These are phyloP conservation scores for Cichorium intybus DNA, from an alignment of 140 eudicot genomes.

Conservation along the genomic window DNA sequence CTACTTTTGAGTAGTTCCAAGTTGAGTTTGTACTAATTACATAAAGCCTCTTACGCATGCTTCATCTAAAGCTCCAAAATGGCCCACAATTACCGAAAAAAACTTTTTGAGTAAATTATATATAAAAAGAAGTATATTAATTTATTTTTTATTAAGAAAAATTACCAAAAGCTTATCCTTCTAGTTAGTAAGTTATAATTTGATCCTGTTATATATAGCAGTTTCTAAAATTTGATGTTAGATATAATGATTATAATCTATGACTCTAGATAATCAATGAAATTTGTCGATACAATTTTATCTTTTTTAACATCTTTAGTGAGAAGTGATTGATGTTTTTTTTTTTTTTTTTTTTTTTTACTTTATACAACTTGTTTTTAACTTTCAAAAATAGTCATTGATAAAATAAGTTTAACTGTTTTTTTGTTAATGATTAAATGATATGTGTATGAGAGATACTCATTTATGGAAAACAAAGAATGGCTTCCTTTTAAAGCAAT, in stretches of 20 bases:
- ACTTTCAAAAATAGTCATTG: neutral
- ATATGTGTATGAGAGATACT: neutral
- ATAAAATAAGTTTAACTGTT: neutral
- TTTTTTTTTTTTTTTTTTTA: too few species aligned
- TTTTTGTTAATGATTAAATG: neutral
- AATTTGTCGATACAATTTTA: neutral
- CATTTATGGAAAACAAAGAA: neutral
- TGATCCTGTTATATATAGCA: neutral
- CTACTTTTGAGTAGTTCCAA: slow-evolving; percentile 35
- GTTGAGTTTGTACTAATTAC: slow-evolving; percentile 27
- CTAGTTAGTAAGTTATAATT: too few species aligned
- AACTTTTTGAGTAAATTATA: neutral
- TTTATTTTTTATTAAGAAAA: neutral
- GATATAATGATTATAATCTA: too few species aligned
- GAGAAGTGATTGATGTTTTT: neutral
- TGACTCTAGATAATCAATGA: too few species aligned
- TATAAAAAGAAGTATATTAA: neutral
- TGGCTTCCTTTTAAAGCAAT: slow-evolving; percentile 20
- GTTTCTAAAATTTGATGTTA: neutral
- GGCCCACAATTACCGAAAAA: slow-evolving; percentile 10
- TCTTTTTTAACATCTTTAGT: neutral
- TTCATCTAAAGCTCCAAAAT: slow-evolving; percentile 29
- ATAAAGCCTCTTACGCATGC: slow-evolving; percentile 31
- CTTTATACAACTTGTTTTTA: too few species aligned
- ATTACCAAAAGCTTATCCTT: too few species aligned